phyloP scores from a whole-genome alignment of 768 basidiomycete species.

The Filobasidium wieringae region DNA sequence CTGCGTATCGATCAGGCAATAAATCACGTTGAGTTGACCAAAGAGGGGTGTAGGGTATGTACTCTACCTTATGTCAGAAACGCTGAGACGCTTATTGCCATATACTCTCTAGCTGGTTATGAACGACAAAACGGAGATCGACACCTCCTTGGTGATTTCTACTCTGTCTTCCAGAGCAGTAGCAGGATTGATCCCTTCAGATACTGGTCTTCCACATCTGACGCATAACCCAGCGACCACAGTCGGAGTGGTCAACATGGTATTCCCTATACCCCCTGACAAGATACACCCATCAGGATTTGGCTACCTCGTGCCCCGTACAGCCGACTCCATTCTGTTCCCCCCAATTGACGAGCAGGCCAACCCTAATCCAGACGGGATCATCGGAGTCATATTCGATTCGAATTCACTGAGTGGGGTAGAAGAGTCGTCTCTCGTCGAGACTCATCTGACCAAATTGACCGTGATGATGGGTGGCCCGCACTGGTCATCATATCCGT shows the following conservation, averaged over 20 bases:
- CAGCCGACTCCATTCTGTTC: background rate
- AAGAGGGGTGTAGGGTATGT: background rate
- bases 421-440: conserved; percentile 39
- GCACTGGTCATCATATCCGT: conserved; percentile 42
- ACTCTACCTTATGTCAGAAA: background rate
- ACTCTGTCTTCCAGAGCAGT: conserved; percentile 53
- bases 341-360: background rate
- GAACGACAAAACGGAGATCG: background rate
- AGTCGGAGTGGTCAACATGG: conserved; percentile 77
- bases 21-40: background rate
- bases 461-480: conserved; percentile 88
- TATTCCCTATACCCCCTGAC: conserved; percentile 51
- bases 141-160: conserved; percentile 55
- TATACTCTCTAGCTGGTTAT: background rate
- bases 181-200: conserved; percentile 43
- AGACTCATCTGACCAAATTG: conserved; percentile 52
- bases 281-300: conserved; percentile 72
- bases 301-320: conserved; percentile 81
- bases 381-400: conserved; percentile 81
- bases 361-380: conserved; percentile 40
- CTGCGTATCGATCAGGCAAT: conserved; percentile 46
- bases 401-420: conserved; percentile 60
- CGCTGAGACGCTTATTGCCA: background rate
- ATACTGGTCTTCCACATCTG: conserved; percentile 51
- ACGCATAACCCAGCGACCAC: conserved; percentile 59